Conservation (phyloP, 768 basidiomycete species). For the Cyclocybe cylindracea region DNA sequence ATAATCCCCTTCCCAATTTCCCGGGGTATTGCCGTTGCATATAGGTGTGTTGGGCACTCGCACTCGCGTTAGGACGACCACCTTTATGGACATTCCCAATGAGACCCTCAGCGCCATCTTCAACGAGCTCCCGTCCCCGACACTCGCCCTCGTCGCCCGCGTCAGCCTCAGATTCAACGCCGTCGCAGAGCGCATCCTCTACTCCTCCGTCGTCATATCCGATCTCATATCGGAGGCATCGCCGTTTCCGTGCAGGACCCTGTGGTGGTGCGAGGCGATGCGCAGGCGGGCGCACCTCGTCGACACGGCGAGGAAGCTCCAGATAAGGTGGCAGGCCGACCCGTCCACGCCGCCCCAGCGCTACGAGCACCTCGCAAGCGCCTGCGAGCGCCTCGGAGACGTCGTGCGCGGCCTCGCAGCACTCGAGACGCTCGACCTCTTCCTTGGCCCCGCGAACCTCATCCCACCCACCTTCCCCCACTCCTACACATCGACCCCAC, state of each 20-base stretch:
- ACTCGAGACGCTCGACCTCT: slow-evolving; percentile 59
- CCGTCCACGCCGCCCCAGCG: slow-evolving; percentile 23
- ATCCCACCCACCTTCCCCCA: slow-evolving; percentile 14
- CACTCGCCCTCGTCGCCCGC: slow-evolving; percentile 41
- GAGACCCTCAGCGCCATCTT: slow-evolving; percentile 57
- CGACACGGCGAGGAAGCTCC: slow-evolving; percentile 45
- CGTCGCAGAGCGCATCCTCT: slow-evolving; percentile 61
- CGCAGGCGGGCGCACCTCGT: slow-evolving; percentile 44
- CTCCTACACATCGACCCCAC: neutral
- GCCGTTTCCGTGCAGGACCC: slow-evolving; percentile 41
- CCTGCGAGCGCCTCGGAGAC: slow-evolving; percentile 40
- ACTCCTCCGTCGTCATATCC: slow-evolving; percentile 49
- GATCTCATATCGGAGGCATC: slow-evolving; percentile 46
- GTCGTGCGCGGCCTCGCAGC: slow-evolving; percentile 34
- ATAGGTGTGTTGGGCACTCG: slow-evolving; percentile 19
- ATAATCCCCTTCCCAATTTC: slow-evolving; percentile 27
- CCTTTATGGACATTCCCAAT: slow-evolving; percentile 44
- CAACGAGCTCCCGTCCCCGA: slow-evolving; percentile 31
- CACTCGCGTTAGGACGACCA: neutral
- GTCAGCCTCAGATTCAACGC: slow-evolving; percentile 50
- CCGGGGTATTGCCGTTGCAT: slow-evolving; percentile 39
- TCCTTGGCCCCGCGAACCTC: slow-evolving; percentile 47
- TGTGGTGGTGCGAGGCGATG: slow-evolving; percentile 56
- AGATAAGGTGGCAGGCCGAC: slow-evolving; percentile 56
- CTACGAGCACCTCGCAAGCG: slow-evolving; percentile 31